Percentiles rank a stretch among this genome's conserved stretches.
Evolutionary conservation across 2,329 filamentous ascomycete species (phyloP).

Genomic region (Lecanosticta acicola): DNA sequence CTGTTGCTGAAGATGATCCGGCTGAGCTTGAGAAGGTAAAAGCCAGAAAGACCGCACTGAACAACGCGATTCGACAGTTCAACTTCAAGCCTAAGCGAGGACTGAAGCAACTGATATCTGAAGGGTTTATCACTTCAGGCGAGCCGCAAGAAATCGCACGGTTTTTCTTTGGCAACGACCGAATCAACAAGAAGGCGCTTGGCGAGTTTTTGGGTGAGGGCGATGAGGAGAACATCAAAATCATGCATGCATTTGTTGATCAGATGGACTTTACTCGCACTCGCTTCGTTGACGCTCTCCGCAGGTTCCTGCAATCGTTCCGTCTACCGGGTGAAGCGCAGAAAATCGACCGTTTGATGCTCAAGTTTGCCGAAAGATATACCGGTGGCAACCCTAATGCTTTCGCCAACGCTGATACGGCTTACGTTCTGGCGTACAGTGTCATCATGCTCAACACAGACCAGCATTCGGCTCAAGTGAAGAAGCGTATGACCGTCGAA

Average conservation of each 20-base stretch:
- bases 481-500: conserved; percentile 84
- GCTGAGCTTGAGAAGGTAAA: conserved; percentile 93
- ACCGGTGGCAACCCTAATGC: conserved; percentile 92
- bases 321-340: conserved; percentile 92
- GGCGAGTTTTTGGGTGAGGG: conserved; percentile 94
- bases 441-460: conserved; percentile 97
- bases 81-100: conserved; percentile 98
- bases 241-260: conserved; percentile 98
- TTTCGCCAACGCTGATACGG: conserved; percentile 96
- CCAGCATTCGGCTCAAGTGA: conserved; percentile 83
- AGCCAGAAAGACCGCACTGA: conserved; percentile 84
- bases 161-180: conserved; percentile 76
- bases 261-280: conserved; percentile 87
- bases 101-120: conserved; percentile 73
- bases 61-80: conserved; percentile 83
- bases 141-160: conserved; percentile 73
- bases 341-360: conserved; percentile 98
- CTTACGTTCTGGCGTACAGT: conserved; percentile 92
- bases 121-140: conserved; percentile 80
- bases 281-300: conserved; percentile 85
- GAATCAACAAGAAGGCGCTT: conserved; percentile 83
- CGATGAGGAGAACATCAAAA: conserved; percentile 86
- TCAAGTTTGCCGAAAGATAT: conserved; percentile 97
- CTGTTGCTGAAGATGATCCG: conserved; percentile 72
- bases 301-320: conserved; percentile 90